phyloP scores from a whole-genome alignment of 306 rosid species.

The Begonia masoniana region DNA sequence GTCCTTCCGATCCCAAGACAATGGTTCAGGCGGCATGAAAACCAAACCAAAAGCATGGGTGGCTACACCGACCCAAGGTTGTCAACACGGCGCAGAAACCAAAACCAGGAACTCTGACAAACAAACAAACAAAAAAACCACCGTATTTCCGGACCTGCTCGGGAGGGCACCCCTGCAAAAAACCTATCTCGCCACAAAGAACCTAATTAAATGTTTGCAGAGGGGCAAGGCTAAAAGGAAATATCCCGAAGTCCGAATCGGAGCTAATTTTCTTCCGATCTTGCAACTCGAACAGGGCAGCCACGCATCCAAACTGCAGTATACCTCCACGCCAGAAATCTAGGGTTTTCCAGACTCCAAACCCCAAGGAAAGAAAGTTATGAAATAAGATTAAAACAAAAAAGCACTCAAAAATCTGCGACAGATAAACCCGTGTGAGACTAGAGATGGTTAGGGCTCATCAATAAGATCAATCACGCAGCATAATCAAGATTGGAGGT shows the following conservation, averaged over 20 bases:
- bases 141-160: conserved; percentile 14
- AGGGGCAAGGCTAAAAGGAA: neutral
- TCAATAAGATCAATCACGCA: conserved; percentile 22
- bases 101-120: neutral
- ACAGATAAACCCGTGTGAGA: neutral
- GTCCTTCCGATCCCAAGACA: conserved; percentile 98
- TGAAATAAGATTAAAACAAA: no score
- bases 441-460: conserved; percentile 13
- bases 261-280: no score
- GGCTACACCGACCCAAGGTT: conserved; percentile 14
- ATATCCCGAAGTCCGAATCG: no score
- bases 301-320: no score
- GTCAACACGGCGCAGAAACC: conserved; percentile 1
- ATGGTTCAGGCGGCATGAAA: conserved; percentile 99
- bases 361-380: no score
- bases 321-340: no score
- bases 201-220: conserved; percentile 20
- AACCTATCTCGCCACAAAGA: conserved; percentile 3
- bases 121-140: neutral
- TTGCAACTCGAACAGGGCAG: no score
- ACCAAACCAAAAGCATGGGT: conserved; percentile 75
- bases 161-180: conserved; percentile 3
- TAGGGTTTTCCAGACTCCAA: no score
- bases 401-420: no score
- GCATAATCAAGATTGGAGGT: conserved; percentile 6